Evolutionary conservation across 768 basidiomycete species (phyloP).

Genomic region (Panaeolus papilionaceus): DNA sequence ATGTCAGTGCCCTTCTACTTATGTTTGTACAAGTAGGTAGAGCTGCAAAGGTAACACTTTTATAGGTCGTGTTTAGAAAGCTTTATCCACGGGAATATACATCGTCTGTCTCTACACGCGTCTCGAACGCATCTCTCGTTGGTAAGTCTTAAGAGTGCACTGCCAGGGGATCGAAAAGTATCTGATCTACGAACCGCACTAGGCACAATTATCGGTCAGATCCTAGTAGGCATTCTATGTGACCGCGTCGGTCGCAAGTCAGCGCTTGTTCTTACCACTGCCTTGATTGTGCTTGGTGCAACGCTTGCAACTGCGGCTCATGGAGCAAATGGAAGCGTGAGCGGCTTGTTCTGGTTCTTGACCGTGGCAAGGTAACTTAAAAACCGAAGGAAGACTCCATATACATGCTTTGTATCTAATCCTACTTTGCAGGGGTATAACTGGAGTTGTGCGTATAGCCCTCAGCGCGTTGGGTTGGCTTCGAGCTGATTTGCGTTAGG

Average conservation of each 20-base stretch:
- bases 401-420: too few relatives aligned
- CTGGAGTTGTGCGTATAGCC: slow-evolving; percentile 56
- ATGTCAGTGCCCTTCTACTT: slow-evolving; percentile 42
- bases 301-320: slow-evolving; percentile 72
- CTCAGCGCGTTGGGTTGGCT: neutral
- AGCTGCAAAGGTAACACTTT: neutral
- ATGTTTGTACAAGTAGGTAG: neutral
- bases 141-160: slow-evolving; percentile 40
- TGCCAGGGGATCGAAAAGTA: slow-evolving; percentile 13
- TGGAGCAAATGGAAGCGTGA: slow-evolving; percentile 57
- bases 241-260: slow-evolving; percentile 76
- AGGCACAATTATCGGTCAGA: slow-evolving; percentile 68
- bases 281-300: slow-evolving; percentile 74
- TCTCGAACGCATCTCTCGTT: slow-evolving; percentile 74
- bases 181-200: slow-evolving; percentile 12
- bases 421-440: slow-evolving; percentile 55
- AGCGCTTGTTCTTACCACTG: slow-evolving; percentile 71
- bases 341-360: slow-evolving; percentile 76
- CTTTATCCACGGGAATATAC: slow-evolving; percentile 72
- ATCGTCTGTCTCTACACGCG: slow-evolving; percentile 63
- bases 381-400: too few relatives aligned
- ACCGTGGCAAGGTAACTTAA: slow-evolving; percentile 55
- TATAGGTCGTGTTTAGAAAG: slow-evolving; percentile 65
- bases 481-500: slow-evolving; percentile 37
- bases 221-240: slow-evolving; percentile 72